Evolutionary conservation across 148 eudicot genomes (phyloP).

Genomic region (Dysphania ambrosioides): DNA sequence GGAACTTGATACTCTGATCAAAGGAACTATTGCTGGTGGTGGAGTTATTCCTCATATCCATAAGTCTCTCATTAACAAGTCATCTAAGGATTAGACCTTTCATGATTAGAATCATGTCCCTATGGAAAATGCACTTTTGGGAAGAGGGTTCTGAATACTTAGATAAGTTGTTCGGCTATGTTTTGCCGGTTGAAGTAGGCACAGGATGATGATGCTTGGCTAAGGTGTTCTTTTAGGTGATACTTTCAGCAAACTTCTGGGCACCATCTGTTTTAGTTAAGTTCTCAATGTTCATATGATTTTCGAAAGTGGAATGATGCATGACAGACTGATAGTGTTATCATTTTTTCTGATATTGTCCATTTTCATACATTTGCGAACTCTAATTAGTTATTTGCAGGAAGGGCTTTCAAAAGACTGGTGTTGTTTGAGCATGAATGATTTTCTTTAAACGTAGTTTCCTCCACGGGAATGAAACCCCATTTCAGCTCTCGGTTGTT

Average conservation of each 20-base stretch:
- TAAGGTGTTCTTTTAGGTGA: slow-evolving; percentile 5
- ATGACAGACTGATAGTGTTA: background rate
- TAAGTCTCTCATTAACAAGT: slow-evolving; percentile 69
- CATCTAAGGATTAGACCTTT: slow-evolving; percentile 48
- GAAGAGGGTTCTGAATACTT: too few species aligned
- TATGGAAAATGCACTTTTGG: too few species aligned
- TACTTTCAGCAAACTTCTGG: slow-evolving; percentile 1
- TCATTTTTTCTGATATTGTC: too few species aligned
- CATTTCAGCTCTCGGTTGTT: too few species aligned
- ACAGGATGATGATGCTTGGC: slow-evolving; percentile 1
- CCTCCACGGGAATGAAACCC: too few species aligned
- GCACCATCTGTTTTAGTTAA: background rate
- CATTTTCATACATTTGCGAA: too few species aligned
- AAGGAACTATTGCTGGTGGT: too few species aligned
- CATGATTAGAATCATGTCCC: background rate
- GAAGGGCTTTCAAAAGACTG: background rate
- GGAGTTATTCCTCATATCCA: slow-evolving; percentile 62
- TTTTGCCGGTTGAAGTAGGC: background rate
- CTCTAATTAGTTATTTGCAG: background rate
- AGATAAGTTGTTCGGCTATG: background rate
- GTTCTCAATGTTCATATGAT: background rate
- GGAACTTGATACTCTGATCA: slow-evolving; percentile 69
- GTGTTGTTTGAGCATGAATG: background rate
- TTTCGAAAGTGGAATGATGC: background rate
- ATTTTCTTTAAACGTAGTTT: background rate